Evolutionary conservation across 768 basidiomycete species (phyloP).

Genomic region (Termitomyces sp.): DNA sequence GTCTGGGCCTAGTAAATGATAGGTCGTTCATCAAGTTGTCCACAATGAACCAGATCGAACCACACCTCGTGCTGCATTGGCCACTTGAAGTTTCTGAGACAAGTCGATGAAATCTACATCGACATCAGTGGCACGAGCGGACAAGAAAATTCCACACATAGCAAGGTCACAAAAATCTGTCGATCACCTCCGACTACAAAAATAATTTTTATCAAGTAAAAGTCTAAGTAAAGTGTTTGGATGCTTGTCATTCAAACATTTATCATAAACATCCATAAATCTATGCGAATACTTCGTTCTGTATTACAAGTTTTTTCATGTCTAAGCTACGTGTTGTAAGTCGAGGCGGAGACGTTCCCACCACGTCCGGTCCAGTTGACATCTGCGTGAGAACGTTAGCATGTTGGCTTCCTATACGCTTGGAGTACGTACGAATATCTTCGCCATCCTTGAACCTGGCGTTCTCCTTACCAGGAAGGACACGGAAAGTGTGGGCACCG

Average conservation of each 20-base stretch:
- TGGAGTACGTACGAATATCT: constrained; percentile 74
- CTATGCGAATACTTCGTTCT: constrained; percentile 4
- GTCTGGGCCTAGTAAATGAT: constrained; percentile 55
- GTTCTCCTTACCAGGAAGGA: constrained; percentile 89
- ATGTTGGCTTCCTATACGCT: neutral
- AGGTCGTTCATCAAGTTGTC: neutral
- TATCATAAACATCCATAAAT: constrained; percentile 7
- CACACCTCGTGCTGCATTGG: constrained; percentile 59
- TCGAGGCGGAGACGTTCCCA: constrained; percentile 86
- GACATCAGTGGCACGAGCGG: constrained; percentile 20
- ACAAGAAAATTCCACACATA: constrained; percentile 75
- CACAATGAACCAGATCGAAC: neutral
- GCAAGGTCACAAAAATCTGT: constrained; percentile 12
- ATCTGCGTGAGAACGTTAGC: constrained; percentile 40
- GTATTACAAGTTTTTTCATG: constrained; percentile 5
- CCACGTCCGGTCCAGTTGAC: constrained; percentile 99
- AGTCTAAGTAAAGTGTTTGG: neutral
- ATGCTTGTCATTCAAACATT: constrained; percentile 2
- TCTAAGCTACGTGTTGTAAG: constrained; percentile 56
- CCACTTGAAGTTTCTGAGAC: constrained; percentile 31
- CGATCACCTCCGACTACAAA: neutral
- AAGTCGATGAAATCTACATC: constrained; percentile 19
- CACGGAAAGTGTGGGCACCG: constrained; percentile 97
- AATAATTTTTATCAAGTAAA: neutral
- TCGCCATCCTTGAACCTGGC: constrained; percentile 69